Evolutionary conservation across 2,329 filamentous ascomycete species (phyloP).

Genomic region (Penicillium sp.): DNA sequence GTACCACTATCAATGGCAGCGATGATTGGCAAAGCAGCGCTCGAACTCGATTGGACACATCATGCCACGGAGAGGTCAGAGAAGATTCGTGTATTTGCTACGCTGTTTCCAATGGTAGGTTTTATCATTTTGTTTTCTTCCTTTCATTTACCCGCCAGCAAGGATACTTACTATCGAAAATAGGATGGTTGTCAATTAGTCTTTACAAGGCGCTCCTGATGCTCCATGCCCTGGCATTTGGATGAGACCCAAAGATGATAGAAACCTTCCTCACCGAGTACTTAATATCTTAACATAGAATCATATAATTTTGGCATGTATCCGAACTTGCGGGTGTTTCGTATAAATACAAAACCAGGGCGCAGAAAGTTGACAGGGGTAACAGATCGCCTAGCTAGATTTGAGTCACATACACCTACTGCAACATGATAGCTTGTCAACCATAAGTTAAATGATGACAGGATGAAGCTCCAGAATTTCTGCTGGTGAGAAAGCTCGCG

Average conservation of each 20-base stretch:
- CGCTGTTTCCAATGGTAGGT: conserved; percentile 57
- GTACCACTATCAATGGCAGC: conserved; percentile 58
- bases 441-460: too few relatives aligned
- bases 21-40: conserved; percentile 60
- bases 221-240: not conserved
- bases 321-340: too few relatives aligned
- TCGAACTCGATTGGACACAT: conserved; percentile 60
- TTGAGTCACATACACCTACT: too few relatives aligned
- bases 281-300: not conserved
- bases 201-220: conserved; percentile 39
- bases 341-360: too few relatives aligned
- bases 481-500: too few relatives aligned
- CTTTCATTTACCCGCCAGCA: not conserved
- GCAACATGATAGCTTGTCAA: too few relatives aligned
- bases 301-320: not conserved
- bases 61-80: conserved; percentile 57
- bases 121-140: not conserved
- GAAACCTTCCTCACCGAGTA: not conserved
- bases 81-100: conserved; percentile 59
- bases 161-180: conserved; percentile 8
- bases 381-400: too few relatives aligned
- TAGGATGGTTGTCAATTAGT: conserved; percentile 48
- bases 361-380: too few relatives aligned
- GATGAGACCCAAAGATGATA: not conserved
- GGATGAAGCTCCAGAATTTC: too few relatives aligned